Conservation (phyloP, 306 rosid species). For the Pueraria montana region DNA sequence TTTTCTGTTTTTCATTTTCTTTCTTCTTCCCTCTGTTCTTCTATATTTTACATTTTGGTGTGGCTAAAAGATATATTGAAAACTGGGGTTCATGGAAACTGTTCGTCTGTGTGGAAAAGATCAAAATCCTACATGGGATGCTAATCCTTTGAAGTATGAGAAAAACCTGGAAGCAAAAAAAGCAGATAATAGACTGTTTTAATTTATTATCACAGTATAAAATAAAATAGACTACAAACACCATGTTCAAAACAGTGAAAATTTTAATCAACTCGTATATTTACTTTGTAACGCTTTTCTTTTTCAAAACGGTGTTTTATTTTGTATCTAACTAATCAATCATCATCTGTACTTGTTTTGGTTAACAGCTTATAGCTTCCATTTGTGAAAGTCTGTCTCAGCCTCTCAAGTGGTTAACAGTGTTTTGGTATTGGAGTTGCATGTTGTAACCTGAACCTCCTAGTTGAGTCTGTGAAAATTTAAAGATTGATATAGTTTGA, state of each 20-base stretch:
- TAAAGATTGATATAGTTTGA: background rate
- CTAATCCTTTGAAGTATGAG: background rate
- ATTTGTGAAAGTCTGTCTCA: too few species aligned
- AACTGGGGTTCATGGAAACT: background rate
- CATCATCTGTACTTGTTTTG: too few species aligned
- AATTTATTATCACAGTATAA: background rate
- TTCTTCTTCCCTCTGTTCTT: background rate
- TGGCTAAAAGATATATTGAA: background rate
- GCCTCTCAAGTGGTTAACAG: background rate
- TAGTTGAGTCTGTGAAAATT: background rate
- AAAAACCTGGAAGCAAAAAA: background rate
- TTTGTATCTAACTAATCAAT: too few species aligned
- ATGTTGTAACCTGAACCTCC: background rate
- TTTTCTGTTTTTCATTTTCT: background rate
- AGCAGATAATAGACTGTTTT: background rate
- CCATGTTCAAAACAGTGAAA: background rate
- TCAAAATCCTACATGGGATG: background rate
- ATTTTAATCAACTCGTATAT: too few species aligned
- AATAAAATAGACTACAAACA: slow-evolving; percentile 16
- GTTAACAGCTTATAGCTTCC: too few species aligned
- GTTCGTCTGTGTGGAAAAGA: too few species aligned
- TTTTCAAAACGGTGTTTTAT: too few species aligned
- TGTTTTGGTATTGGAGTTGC: slow-evolving; percentile 8
- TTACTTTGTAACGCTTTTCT: too few species aligned
- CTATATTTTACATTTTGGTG: slow-evolving; percentile 2